Evolutionary conservation across 2,329 filamentous ascomycete species (phyloP), one percentile per base, ranked within the genome.

Genomic region (Teratosphaeria pseudoeucalypti): DNA sequence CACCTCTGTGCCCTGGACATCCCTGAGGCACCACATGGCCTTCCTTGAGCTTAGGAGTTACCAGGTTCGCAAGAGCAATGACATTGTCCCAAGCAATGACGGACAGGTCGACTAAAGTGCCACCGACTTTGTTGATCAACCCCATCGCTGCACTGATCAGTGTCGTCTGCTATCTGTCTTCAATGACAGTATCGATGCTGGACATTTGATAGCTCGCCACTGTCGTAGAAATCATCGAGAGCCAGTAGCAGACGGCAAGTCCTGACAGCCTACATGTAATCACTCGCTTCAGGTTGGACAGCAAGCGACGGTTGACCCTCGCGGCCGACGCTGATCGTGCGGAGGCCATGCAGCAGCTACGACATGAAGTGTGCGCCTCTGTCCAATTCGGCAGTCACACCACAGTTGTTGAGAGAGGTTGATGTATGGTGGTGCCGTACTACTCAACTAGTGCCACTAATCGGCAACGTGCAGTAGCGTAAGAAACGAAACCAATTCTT

Each of bases 41-140:
- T 54, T 69, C 64, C 57, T 74, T 72, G 59, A 68, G 68, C 47
- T 71, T 68, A 16, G 74, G 73, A 34, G 71, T 71, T 32, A 75
- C 37, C 34, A 74, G 63, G 60, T 76, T 76, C 34, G 73, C 67
- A 55, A 74, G 58, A 58, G 74, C 73, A 54, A 75, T 67, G 52
- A 64, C 64, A 58, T 74, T 73, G 64, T 76, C 74, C 72, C 73
- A 76, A 52, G 65, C 62, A 52, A 76, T 69, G 57, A 76, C 71
- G 34, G 71, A 70, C 27, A 74, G 60, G 62, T 73, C 70, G 60
- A 74, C 67, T 57, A 75, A 68, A 14, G 65, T 59, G 27, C 62
- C 60, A n/a, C 57, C 62, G 54, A 67, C 52, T 54, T 67, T 67
- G 32, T 58, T 60, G 37, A 66, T 29, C 27, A 66, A 57, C 34